Evolutionary conservation across 805 yeast genomes (phyloP), one percentile per base, ranked within the genome.

Genomic region (Candida silvatica): DNA sequence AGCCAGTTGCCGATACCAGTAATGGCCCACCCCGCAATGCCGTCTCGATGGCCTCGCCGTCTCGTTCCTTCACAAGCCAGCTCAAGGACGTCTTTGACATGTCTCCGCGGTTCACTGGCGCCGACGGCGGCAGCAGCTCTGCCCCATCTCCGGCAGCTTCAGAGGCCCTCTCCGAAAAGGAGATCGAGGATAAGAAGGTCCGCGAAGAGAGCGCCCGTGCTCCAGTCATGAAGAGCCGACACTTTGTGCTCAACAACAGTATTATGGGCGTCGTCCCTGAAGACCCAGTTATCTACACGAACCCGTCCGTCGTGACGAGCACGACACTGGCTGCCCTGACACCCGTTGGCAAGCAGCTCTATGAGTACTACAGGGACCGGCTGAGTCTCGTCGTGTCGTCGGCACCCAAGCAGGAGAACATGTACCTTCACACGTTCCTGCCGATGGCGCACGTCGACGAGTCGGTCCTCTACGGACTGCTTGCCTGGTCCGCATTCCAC

Each of bases 401-500:
- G 24, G 71, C 75, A 1, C 75, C 77, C 1, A 54, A 58, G 28
- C 66, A 59, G 20, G 69, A 72, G 20, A 73, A 72, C 42, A 64
- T 67, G 42, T 72, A 66, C 47, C 66, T 69, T 41, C 64, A 64
- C 24, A 69, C 74, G 15, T 71, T 72, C 43, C 45, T 72, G 30
- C 80, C 80, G 2, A 60, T 73, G 56, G 78, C 78, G 0, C 72
- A 70, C 32, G 48, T 56, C 37, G 74, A 73, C 44, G 48, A 51
- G 23, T 73, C 76, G 4, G 74, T 72, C 2, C 46, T 73, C 29
- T 67, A 69, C 46, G 71, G 72, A 4, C 60, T 73, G 7, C 44
- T 73, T 32, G 75, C 75, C 2, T 72, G 78, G 77, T 61, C 75
- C 16, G 73, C 73, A 3, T 70, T 70, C 44, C 74, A 70, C 45